phyloP scores from a whole-genome alignment of 1,139 yeast species.

The Meyerozyma athensensis region DNA sequence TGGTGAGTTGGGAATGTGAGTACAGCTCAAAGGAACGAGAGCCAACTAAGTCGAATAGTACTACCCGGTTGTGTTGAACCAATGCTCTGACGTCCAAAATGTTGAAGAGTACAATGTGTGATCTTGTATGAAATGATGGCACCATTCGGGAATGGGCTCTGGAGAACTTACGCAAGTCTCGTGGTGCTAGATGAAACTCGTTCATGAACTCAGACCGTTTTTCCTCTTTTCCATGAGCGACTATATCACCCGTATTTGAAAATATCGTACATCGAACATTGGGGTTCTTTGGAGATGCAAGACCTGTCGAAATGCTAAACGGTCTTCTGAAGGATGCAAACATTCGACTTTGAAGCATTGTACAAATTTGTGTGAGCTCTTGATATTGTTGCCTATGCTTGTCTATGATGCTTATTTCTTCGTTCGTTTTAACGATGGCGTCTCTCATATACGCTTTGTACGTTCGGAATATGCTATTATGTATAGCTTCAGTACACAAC shows the following conservation, averaged over 20 bases:
- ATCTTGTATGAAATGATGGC: conserved; percentile 37
- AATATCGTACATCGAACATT: conserved; percentile 57
- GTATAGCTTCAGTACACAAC: too few species aligned
- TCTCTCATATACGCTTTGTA: too few species aligned
- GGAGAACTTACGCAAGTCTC: conserved; percentile 40
- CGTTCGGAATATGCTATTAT: too few species aligned
- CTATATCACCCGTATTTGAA: conserved; percentile 31
- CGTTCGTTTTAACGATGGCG: too few species aligned
- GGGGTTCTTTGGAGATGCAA: conserved; percentile 11
- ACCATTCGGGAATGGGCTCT: conserved; percentile 35
- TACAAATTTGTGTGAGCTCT: too few species aligned
- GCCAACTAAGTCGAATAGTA: conserved; percentile 25
- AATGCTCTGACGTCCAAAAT: conserved; percentile 40
- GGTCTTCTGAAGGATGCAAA: too few species aligned
- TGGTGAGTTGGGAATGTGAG: conserved; percentile 31
- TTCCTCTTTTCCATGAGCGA: conserved; percentile 37
- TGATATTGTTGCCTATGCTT: conserved; percentile 3
- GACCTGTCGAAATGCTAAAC: too few species aligned
- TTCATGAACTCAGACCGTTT: conserved; percentile 34
- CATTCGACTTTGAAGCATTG: too few species aligned
- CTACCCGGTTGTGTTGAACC: conserved; percentile 36
- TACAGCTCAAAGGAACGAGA: conserved; percentile 31
- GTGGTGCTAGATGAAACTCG: conserved; percentile 29
- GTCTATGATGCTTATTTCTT: too few species aligned
- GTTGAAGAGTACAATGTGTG: conserved; percentile 34